Percentiles rank a stretch among this genome's conserved stretches.
Conservation (phyloP, 1,284 basidiomycete genomes). For the Ganoderma lingzhi region DNA sequence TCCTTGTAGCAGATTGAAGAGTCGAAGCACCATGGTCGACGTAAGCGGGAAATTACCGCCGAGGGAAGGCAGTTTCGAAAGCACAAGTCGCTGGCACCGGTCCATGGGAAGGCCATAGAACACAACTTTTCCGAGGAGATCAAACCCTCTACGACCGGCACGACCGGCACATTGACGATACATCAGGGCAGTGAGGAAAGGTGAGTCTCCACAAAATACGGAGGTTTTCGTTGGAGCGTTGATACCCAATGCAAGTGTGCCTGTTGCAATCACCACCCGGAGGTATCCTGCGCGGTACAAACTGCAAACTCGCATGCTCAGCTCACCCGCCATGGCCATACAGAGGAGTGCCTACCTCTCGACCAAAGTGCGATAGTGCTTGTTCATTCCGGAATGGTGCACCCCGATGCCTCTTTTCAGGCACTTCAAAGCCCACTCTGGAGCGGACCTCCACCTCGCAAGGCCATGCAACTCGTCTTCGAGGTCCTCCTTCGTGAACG, state of each 20-base stretch:
- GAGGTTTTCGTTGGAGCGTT: constrained; percentile 75
- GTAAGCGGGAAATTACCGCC: constrained; percentile 72
- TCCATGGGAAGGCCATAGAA: constrained; percentile 74
- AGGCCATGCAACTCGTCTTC: constrained; percentile 57
- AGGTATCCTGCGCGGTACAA: constrained; percentile 68
- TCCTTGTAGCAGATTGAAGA: constrained; percentile 70
- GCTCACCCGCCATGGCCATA: neutral
- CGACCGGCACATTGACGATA: constrained; percentile 73
- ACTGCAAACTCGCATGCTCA: constrained; percentile 41
- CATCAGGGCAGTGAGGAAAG: constrained; percentile 69
- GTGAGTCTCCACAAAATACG: constrained; percentile 74
- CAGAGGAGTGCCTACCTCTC: constrained; percentile 55
- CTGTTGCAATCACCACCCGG: constrained; percentile 71
- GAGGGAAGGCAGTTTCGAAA: constrained; percentile 70
- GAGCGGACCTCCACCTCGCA: constrained; percentile 45
- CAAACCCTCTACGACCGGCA: constrained; percentile 72
- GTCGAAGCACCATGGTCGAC: constrained; percentile 66
- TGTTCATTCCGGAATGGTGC: constrained; percentile 77
- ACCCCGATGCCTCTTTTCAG: constrained; percentile 69
- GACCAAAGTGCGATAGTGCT: constrained; percentile 62
- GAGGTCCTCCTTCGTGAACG: constrained; percentile 56
- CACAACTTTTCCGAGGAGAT: constrained; percentile 73
- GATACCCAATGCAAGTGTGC: constrained; percentile 76
- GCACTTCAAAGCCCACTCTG: constrained; percentile 54
- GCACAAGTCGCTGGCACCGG: constrained; percentile 65